Evolutionary conservation across 2,329 filamentous ascomycete genomes (phyloP).

Genomic region (Paracoccidioides brasiliensis): DNA sequence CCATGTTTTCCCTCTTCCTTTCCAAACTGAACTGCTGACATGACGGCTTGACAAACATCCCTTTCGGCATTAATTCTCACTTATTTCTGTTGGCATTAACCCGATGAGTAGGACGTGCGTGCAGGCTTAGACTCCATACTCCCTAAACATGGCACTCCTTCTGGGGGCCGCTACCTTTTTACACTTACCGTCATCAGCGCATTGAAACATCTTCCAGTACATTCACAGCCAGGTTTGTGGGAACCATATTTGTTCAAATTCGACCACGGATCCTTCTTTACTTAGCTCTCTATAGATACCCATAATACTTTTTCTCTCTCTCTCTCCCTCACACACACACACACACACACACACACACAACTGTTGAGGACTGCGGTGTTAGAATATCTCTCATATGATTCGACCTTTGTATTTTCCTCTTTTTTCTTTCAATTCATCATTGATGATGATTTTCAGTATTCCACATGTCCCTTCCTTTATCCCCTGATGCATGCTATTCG

Average conservation of each 20-base stretch:
- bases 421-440: not conserved
- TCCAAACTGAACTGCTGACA: no score
- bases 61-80: not conserved
- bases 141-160: no score
- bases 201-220: not conserved
- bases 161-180: not conserved
- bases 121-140: no score
- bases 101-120: not conserved
- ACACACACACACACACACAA: not conserved
- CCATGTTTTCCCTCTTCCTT: not conserved
- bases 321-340: not conserved
- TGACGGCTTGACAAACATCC: not conserved
- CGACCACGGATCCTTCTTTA: not conserved
- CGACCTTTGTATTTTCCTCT: not conserved
- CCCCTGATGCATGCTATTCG: not conserved
- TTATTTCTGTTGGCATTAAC: not conserved
- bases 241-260: not conserved
- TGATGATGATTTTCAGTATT: not conserved
- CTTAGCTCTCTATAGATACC: conserved; percentile 1
- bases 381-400: not conserved
- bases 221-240: not conserved
- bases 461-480: not conserved
- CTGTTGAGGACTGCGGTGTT: not conserved
- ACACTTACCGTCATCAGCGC: not conserved
- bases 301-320: not conserved